These are phyloP conservation scores for Zoysia matrella DNA, from an alignment of 202 grass and related monocot species.

Conservation along the genomic window DNA sequence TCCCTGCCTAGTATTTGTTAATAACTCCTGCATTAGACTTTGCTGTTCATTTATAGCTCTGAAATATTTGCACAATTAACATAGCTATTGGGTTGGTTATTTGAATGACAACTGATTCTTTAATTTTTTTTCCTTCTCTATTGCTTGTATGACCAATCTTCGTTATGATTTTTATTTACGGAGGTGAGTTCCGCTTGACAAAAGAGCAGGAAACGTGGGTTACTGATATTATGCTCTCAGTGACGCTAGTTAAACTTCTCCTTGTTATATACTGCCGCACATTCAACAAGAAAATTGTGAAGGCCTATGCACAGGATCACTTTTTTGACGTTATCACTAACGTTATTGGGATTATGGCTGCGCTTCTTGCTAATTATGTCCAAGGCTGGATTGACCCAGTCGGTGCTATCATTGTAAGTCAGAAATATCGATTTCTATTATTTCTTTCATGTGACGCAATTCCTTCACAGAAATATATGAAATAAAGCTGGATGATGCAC, in stretches of 20 bases:
- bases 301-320: slow-evolving; percentile 83
- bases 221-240: slow-evolving; percentile 71
- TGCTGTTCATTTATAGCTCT: too few relatives aligned
- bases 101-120: too few relatives aligned
- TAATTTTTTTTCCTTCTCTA: too few relatives aligned
- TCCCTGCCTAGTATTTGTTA: too few relatives aligned
- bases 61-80: too few relatives aligned
- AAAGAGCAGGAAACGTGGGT: slow-evolving; percentile 70
- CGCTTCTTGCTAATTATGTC: slow-evolving; percentile 73
- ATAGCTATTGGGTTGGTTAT: too few relatives aligned
- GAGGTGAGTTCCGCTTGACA: slow-evolving; percentile 65
- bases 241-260: slow-evolving; percentile 70
- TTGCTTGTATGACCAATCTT: background rate
- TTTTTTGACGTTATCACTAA: slow-evolving; percentile 84
- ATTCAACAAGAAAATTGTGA: slow-evolving; percentile 82
- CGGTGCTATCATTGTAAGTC: slow-evolving; percentile 78
- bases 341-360: slow-evolving; percentile 68
- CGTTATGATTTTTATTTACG: slow-evolving; percentile 33
- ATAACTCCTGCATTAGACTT: too few relatives aligned
- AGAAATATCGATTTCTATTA: background rate
- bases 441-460: background rate
- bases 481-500: too few relatives aligned
- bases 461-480: too few relatives aligned
- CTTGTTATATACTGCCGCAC: slow-evolving; percentile 63
- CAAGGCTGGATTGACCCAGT: slow-evolving; percentile 64